Evolutionary conservation across 306 rosid species (phyloP), one percentile per base, ranked within the genome.

Genomic region (Urtica urens): DNA sequence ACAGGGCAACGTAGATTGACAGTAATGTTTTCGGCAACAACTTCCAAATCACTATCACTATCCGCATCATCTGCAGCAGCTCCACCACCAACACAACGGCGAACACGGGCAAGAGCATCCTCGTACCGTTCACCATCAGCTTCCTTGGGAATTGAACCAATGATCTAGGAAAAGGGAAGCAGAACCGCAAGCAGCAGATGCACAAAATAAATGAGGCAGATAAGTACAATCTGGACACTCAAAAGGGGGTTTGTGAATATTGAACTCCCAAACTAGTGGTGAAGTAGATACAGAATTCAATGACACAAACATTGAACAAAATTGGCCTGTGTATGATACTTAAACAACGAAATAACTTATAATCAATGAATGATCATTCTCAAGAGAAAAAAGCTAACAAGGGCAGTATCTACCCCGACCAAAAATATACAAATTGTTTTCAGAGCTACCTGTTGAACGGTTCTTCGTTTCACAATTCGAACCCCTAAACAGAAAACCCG

Each of bases 1-100:
- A 92, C 99, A 0, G 99, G 99, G 58, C 99, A 92, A 21, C 94
- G 94, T 28, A 92, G 86, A 60, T 73, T 85, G 75, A 92, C 86
- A 43, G 69, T 63, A 61, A 92, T 77, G 38, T 72, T 73, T 60
- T 92, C 96, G 8, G 99, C 82, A 72, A 92, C 99, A 25, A 92
- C 94, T 72, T 92, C 99, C 63, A 92, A 55, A 66, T 92, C 99
- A 71, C 96, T 92, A 67, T 92, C 96, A 43, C 93, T 85, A 53
- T 75, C 99, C 62, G 72, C 94, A 50, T 82, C 70, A 65, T 80
- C 93, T 24, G 63, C 64, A 16, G 83, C 68, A 66, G 72, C 76
- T 48, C 99, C 94, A 60, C 99, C 93, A 67, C 87, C 83, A 24
- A 76, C 74, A 35, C 94, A 71, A 51, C 79, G 80, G 58, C 85